These are phyloP conservation scores for Acacia crassicarpa DNA, from an alignment of 306 rosid species.

Conservation along the genomic window DNA sequence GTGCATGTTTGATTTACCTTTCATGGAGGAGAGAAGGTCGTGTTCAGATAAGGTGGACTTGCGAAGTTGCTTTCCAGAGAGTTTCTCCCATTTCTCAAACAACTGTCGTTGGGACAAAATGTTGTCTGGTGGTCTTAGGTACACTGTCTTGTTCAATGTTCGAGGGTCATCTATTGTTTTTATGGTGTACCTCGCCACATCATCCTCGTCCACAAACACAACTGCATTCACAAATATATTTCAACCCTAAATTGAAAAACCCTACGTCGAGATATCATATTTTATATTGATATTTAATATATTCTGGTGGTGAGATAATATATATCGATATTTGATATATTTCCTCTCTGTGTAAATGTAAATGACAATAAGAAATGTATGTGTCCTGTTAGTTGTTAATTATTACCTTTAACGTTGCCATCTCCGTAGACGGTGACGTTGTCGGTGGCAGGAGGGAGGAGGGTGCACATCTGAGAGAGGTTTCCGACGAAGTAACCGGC, in stretches of 20 bases:
- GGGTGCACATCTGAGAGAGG: conserved; percentile 73
- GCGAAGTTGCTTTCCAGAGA: conserved; percentile 49
- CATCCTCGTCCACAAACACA: conserved; percentile 64
- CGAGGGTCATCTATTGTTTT: conserved; percentile 78
- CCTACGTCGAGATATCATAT: too few relatives aligned
- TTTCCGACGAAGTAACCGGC: conserved; percentile 80
- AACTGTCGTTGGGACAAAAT: conserved; percentile 64
- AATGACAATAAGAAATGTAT: too few relatives aligned
- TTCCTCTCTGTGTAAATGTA: too few relatives aligned
- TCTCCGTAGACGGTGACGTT: conserved; percentile 73
- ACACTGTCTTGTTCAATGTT: conserved; percentile 78
- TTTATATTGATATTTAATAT: too few relatives aligned
- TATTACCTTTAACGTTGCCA: conserved; percentile 71
- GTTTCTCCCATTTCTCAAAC: conserved; percentile 71
- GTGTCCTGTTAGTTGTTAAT: not conserved
- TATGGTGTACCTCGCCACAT: conserved; percentile 65
- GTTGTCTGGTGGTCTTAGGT: conserved; percentile 70
- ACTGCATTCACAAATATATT: conserved; percentile 28
- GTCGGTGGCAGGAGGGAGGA: conserved; percentile 64
- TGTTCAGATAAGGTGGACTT: conserved; percentile 48
- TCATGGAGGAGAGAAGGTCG: conserved; percentile 60
- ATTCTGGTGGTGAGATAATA: too few relatives aligned
- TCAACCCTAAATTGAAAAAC: too few relatives aligned
- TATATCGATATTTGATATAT: too few relatives aligned
- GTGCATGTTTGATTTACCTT: conserved; percentile 37